These are phyloP conservation scores for Umbelopsis ramanniana DNA, from an alignment of 192 early-diverging fungal species.

Conservation along the genomic window DNA sequence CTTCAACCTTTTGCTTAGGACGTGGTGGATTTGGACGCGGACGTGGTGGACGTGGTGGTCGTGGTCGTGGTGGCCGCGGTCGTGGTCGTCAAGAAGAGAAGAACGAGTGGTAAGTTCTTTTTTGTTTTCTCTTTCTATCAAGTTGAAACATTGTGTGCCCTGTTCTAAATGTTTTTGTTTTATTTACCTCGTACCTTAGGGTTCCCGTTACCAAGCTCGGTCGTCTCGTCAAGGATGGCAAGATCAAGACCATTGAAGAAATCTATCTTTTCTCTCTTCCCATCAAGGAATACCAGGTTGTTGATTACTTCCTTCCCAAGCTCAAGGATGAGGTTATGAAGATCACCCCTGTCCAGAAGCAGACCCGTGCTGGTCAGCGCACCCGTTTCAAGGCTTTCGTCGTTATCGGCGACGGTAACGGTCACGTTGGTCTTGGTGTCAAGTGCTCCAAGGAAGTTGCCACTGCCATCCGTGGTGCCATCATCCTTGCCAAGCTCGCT, in stretches of 20 bases:
- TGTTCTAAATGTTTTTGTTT: not conserved
- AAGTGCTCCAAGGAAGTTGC: conserved; percentile 99
- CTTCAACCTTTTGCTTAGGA: conserved; percentile 43
- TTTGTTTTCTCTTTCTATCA: too few relatives aligned
- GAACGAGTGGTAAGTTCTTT: conserved; percentile 65
- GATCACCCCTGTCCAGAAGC: conserved; percentile 99
- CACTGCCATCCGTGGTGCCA: conserved; percentile 97
- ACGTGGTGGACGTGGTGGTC: conserved; percentile 73
- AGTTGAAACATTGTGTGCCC: not conserved
- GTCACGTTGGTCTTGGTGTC: conserved; percentile 99
- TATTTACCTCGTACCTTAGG: conserved; percentile 40
- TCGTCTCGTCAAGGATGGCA: conserved; percentile 97
- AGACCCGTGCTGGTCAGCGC: conserved; percentile 99
- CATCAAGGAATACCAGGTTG: conserved; percentile 99
- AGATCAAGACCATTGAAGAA: conserved; percentile 97
- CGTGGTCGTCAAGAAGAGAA: conserved; percentile 87
- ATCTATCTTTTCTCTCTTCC: conserved; percentile 98
- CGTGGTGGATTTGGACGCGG: conserved; percentile 85
- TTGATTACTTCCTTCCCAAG: conserved; percentile 93
- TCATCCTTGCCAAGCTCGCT: conserved; percentile 98
- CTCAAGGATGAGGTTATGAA: conserved; percentile 99
- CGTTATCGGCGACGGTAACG: conserved; percentile 95
- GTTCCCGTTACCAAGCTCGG: conserved; percentile 98
- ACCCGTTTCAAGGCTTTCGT: conserved; percentile 99
- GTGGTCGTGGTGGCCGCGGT: conserved; percentile 74